A percentile compares a stretch with the other conserved stretches of the same genome.
Conservation (phyloP, 176 grass and related monocot species). For the Typha latifolia region DNA sequence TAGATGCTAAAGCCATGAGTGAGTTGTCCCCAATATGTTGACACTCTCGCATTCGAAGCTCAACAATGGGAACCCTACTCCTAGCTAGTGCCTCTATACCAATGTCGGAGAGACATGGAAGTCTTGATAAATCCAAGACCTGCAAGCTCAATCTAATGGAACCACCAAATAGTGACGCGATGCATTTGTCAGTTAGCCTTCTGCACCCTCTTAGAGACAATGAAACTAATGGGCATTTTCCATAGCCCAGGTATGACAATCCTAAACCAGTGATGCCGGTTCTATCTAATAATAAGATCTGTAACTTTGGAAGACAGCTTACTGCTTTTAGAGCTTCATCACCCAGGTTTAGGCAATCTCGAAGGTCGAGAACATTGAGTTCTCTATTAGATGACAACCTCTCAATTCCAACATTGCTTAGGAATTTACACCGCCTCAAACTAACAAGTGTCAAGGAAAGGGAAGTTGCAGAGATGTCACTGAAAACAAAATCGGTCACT, state of each 20-base stretch:
- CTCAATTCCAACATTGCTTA: constrained; percentile 66
- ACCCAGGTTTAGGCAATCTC: constrained; percentile 67
- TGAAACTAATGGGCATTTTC: constrained; percentile 49
- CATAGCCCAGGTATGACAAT: constrained; percentile 59
- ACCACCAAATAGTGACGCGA: constrained; percentile 55
- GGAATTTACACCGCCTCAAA: constrained; percentile 74
- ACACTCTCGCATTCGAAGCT: constrained; percentile 68
- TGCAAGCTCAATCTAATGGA: constrained; percentile 50
- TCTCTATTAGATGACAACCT: constrained; percentile 81
- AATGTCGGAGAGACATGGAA: constrained; percentile 61
- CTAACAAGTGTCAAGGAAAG: constrained; percentile 91
- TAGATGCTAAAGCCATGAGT: constrained; percentile 87
- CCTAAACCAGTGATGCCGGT: constrained; percentile 55
- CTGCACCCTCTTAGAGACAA: constrained; percentile 82
- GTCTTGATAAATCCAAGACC: constrained; percentile 69
- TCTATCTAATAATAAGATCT: constrained; percentile 52
- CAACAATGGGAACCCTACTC: constrained; percentile 42
- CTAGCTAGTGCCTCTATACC: constrained; percentile 61
- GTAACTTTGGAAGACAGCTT: constrained; percentile 61
- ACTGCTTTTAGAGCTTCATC: constrained; percentile 78
- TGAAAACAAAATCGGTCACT: constrained; percentile 90
- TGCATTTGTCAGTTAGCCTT: constrained; percentile 67
- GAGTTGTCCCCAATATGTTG: constrained; percentile 52
- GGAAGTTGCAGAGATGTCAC: constrained; percentile 89
- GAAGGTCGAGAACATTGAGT: constrained; percentile 75